Conservation (phyloP, 345 rosid species). For the Corchorus capsularis region DNA sequence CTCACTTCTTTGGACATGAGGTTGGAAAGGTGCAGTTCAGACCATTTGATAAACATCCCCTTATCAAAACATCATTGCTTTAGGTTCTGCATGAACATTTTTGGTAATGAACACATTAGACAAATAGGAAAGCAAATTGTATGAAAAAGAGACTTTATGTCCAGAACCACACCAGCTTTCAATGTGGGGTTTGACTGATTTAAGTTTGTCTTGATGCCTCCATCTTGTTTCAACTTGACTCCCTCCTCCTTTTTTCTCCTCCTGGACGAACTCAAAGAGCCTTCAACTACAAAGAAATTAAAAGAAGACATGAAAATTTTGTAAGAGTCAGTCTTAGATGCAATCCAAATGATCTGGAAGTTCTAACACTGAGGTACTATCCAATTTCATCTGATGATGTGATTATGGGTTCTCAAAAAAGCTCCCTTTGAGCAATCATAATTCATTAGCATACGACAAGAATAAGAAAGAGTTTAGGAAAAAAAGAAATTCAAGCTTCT, state of each 20-base stretch:
- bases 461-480: background rate
- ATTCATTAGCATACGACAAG: background rate
- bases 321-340: background rate
- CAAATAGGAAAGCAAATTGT: background rate
- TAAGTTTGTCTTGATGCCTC: slow-evolving; percentile 23
- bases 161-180: slow-evolving; percentile 39
- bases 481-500: background rate
- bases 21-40: background rate
- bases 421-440: background rate
- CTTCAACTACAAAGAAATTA: slow-evolving; percentile 55
- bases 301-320: slow-evolving; percentile 8
- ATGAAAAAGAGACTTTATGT: slow-evolving; percentile 9
- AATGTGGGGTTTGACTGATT: slow-evolving; percentile 27
- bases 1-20: background rate
- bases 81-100: slow-evolving; percentile 33
- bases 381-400: background rate
- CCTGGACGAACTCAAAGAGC: slow-evolving; percentile 65
- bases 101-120: background rate
- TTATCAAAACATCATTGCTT: slow-evolving; percentile 27
- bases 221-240: slow-evolving; percentile 33
- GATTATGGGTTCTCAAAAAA: background rate
- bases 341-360: background rate
- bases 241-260: slow-evolving; percentile 44
- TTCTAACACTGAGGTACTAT: background rate
- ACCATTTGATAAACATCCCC: background rate